Evolutionary conservation across 768 basidiomycete genomes (phyloP).

Genomic region (Serendipita vermifera): DNA sequence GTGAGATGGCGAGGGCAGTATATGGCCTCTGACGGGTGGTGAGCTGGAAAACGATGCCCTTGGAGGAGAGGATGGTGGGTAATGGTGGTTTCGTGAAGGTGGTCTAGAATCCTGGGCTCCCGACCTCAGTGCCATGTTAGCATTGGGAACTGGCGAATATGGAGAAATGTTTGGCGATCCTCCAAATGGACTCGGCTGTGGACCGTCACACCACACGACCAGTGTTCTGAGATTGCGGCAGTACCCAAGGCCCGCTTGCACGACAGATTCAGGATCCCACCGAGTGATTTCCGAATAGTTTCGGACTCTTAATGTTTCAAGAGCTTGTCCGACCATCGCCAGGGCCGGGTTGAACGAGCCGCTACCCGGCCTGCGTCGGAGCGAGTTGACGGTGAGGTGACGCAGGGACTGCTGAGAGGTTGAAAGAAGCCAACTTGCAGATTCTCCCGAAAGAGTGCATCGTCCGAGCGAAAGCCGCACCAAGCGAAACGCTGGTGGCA

Average conservation of each 20-base stretch:
- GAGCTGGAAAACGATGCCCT: no score
- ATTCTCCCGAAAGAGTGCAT: conserved; percentile 6
- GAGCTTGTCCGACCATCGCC: not conserved
- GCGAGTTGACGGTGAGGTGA: not conserved
- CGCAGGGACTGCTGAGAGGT: not conserved
- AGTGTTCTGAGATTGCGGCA: not conserved
- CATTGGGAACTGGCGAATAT: no score
- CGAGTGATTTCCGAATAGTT: not conserved
- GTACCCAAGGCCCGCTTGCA: not conserved
- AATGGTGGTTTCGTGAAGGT: no score
- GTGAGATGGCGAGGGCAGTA: no score
- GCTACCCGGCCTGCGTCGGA: not conserved
- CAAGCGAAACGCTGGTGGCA: not conserved
- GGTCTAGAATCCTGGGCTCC: no score
- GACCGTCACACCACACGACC: not conserved
- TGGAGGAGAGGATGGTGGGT: no score
- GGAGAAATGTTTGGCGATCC: no score
- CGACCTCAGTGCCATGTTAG: no score
- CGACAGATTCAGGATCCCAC: not conserved
- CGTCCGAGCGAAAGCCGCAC: not conserved
- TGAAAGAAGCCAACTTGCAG: not conserved
- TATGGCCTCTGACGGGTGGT: no score
- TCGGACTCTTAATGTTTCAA: not conserved
- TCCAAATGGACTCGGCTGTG: not conserved
- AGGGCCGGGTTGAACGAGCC: not conserved